Base-by-base conservation (phyloP, 1,284 basidiomycete species). In the Xerocomus tenax region DNA sequence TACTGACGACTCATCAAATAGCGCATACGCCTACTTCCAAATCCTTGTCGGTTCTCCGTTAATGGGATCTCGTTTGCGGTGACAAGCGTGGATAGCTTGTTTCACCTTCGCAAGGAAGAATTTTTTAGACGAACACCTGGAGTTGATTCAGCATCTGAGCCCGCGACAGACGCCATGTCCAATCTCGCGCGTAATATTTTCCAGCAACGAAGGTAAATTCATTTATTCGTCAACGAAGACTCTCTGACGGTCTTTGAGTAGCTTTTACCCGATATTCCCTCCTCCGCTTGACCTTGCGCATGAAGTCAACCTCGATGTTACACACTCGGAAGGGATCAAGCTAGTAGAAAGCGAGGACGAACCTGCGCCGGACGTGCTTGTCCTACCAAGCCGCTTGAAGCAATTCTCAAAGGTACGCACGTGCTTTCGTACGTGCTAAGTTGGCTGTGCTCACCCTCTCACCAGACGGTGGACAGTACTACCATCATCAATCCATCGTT, bases 241-340 rank as follows among this genome's bases (percentile, higher is more conserved):
- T 10, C 3, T 44, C 48, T 67, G 23, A 56, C 15, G 13, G 2
- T 5, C 12, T 13, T 28, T 42, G 30, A 15, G 16, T 56, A 93
- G 87, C 62, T 96, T 97, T 71, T 99, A 98, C 66, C 96, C 96
- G 0, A 68, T 98, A 40, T 98, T 95, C 65, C 95, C 95, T 3
- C 78, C 84, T 0, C 91, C 95, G 0, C 65, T 77, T 13, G 81
- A 85, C 3, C 68, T 87, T 15, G 73, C 83, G 0, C 74, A 77
- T 30, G 90, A 92, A 61, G 81, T 96, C 47, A 93, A 93, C 60
- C 75, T 97, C 25, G 91, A 95, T 62, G 75, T 94, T 13, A 83
- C 85, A 18, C 92, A 95, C 67, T 74, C 71, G 15, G 74, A 76
- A 10, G 69, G 70, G 7, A 66, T 84, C 16, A 71, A 65, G 25